Base-by-base conservation (phyloP, 2,329 filamentous ascomycete species). In the Cordyceps farinosa region DNA sequence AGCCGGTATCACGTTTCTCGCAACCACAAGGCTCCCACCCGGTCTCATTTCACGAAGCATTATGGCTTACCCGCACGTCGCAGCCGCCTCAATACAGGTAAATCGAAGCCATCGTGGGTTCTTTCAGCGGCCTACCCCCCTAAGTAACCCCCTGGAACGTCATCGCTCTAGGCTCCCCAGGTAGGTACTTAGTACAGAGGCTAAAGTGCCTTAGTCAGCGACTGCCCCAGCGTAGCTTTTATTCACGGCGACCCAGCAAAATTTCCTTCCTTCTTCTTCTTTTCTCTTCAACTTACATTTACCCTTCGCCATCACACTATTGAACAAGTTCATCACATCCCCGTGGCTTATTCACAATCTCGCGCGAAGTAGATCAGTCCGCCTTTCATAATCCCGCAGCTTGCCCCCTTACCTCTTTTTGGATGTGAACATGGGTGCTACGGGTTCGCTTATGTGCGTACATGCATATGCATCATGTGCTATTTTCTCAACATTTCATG, bases 381-480 rank as follows among this genome's bases (percentile, higher is more conserved):
- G 80, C 82, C 80, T 80, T 84, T 86, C 80, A 85, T 84, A 86
- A 86, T 86, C 82, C 80, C 78, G 76, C 77, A 75, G 75, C 78
- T 76, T 77, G 77, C 80, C 78, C 71, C 71, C 70, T 69, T 70
- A 69, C 69, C 69, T 52, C 50, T 27, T 48, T 53, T 30, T 40
- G 15, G 38, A 22, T 40, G 36, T 38, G n/a, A 45, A 42, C 66
- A 75, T 76, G 80, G 78, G 80, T 78, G 78, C 77, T 74, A 76
- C 78, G 79, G 84, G 82, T 86, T 86, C 84, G 84, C 84, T 78
- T 86, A 82, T 83, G 83, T 75, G 83, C 83, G 79, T 74, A 86
- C 82, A 86, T 82, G n/a, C 51, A 36, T 50, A n/a, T 55, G 17
- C 57, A 44, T 27, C 22, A 10, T 45, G 13, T 53, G 48, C n/a